phyloP scores from a whole-genome alignment of 306 rosid species.

The Castanea mollissima region DNA sequence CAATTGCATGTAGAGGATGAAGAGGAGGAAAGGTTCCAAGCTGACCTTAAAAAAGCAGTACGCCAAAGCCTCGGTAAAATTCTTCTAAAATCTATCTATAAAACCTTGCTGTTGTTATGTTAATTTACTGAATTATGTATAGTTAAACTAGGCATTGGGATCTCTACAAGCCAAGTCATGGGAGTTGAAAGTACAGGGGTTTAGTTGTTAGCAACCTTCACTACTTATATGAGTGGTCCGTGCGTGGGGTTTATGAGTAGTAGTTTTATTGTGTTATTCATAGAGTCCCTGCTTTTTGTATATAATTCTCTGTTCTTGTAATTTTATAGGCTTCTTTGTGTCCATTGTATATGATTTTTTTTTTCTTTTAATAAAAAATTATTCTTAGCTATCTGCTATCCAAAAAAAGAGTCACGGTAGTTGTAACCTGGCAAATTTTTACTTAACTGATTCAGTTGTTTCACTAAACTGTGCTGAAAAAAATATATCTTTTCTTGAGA shows the following conservation, averaged over 20 bases:
- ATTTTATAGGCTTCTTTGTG: too few species aligned
- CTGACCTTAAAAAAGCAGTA: slow-evolving; percentile 82
- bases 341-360: too few species aligned
- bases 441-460: background rate
- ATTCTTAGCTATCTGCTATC: too few species aligned
- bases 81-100: background rate
- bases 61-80: slow-evolving; percentile 88
- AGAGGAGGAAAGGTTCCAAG: slow-evolving; percentile 93
- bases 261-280: too few species aligned
- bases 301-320: too few species aligned
- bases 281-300: background rate
- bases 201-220: too few species aligned
- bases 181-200: background rate
- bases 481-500: background rate
- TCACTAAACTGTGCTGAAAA: background rate
- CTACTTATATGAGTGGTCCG: too few species aligned
- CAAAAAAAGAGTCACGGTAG: too few species aligned
- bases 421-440: background rate
- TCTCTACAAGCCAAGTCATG: background rate
- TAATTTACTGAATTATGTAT: slow-evolving; percentile 1
- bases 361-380: too few species aligned
- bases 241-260: too few species aligned
- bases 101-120: background rate
- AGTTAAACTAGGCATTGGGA: slow-evolving; percentile 3
- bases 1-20: slow-evolving; percentile 64